These are phyloP conservation scores for Phenoliferia sp. DNA, from an alignment of 1,284 basidiomycete genomes.

Conservation along the genomic window DNA sequence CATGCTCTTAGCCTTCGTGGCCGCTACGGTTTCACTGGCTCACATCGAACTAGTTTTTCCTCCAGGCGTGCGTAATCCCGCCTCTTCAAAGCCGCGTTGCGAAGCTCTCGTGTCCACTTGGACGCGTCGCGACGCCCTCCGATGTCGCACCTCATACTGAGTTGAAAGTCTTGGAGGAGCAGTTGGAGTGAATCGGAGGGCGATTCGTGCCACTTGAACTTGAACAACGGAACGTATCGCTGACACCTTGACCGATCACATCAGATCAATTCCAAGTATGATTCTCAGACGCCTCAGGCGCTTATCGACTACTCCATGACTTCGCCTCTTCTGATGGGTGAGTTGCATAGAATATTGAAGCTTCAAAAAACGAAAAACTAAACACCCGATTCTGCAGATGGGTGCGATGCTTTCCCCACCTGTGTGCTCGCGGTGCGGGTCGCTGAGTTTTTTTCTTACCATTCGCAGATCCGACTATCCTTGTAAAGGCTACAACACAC, in stretches of 20 bases:
- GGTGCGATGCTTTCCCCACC: neutral
- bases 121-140: neutral
- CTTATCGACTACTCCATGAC: slow-evolving; percentile 45
- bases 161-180: too few relatives aligned
- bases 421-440: neutral
- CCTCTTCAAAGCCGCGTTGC: neutral
- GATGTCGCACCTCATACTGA: too few relatives aligned
- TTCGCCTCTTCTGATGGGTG: slow-evolving; percentile 17
- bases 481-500: slow-evolving; percentile 45
- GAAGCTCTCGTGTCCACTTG: neutral
- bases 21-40: neutral
- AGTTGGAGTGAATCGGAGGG: too few relatives aligned
- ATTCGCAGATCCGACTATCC: slow-evolving; percentile 42
- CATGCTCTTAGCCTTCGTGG: too few relatives aligned
- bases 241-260: neutral
- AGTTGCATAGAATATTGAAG: neutral
- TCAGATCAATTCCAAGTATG: slow-evolving; percentile 22
- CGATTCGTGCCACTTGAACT: neutral
- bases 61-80: neutral
- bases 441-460: too few relatives aligned
- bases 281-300: slow-evolving; percentile 30
- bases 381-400: neutral
- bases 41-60: neutral
- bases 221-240: neutral
- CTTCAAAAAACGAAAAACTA: slow-evolving; percentile 10